These are phyloP conservation scores for Ramularia collo-cygni DNA, from an alignment of 2,329 filamentous ascomycete species.

Conservation along the genomic window DNA sequence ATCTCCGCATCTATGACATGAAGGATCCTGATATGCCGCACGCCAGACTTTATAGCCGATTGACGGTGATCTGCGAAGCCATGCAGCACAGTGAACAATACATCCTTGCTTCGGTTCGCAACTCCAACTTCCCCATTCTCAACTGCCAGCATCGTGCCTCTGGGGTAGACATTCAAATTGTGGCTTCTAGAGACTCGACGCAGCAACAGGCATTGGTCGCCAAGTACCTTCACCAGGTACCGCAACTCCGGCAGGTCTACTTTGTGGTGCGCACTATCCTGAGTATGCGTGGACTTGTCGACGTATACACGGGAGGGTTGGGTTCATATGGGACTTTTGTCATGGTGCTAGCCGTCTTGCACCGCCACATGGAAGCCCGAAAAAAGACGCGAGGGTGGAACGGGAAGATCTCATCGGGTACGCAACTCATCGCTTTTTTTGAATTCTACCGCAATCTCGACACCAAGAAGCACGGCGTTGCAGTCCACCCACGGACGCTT, in stretches of 20 bases:
- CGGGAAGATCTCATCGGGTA: constrained; percentile 27
- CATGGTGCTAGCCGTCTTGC: constrained; percentile 49
- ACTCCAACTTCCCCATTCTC: constrained; percentile 36
- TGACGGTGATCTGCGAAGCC: neutral
- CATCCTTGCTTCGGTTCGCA: constrained; percentile 10
- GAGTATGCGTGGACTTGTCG: constrained; percentile 43
- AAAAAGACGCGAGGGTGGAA: neutral
- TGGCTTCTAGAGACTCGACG: constrained; percentile 37
- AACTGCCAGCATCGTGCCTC: constrained; percentile 39
- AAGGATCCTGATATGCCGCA: constrained; percentile 19
- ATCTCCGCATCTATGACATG: constrained; percentile 38
- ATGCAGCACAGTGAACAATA: constrained; percentile 1
- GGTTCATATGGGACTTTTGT: constrained; percentile 50
- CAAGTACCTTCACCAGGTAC: constrained; percentile 44
- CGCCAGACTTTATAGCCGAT: constrained; percentile 10
- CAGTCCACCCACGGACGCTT: constrained; percentile 35
- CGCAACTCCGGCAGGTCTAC: constrained; percentile 45
- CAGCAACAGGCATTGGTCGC: constrained; percentile 38
- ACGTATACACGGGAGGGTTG: constrained; percentile 44
- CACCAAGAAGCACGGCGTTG: constrained; percentile 41
- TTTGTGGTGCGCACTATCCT: constrained; percentile 45
- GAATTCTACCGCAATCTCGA: constrained; percentile 45
- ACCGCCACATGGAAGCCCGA: constrained; percentile 3
- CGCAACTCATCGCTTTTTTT: constrained; percentile 44
- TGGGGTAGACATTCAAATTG: constrained; percentile 47